Conservation (phyloP, 2,329 filamentous ascomycete species). For the Colletotrichum sidae region DNA sequence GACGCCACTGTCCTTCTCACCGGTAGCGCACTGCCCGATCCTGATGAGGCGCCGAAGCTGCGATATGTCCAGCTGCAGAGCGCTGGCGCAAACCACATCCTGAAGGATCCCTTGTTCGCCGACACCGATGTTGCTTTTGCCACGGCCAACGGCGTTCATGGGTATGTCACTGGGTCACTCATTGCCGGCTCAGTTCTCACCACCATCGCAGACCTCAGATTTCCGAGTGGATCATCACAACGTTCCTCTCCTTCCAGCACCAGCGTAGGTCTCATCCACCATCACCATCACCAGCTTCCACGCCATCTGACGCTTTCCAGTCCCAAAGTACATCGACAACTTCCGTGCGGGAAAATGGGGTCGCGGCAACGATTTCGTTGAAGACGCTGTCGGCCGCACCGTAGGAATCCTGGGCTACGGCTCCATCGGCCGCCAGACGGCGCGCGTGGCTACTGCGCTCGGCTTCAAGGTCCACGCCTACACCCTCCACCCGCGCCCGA, state of each 20-base stretch:
- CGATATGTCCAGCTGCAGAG: constrained; percentile 65
- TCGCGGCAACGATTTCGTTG: constrained; percentile 44
- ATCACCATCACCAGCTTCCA: too few species aligned
- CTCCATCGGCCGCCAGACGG: constrained; percentile 64
- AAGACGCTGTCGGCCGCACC: constrained; percentile 60
- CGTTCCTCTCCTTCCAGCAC: constrained; percentile 63
- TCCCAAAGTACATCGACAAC: constrained; percentile 57
- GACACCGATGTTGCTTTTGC: constrained; percentile 64
- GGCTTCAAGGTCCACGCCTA: constrained; percentile 82
- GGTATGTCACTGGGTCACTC: constrained; percentile 51
- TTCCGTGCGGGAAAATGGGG: constrained; percentile 59
- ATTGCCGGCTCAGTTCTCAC: neutral
- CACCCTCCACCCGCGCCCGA: constrained; percentile 76
- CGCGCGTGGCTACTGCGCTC: constrained; percentile 69
- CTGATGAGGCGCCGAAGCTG: constrained; percentile 58
- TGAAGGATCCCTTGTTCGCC: constrained; percentile 59
- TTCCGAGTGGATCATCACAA: constrained; percentile 66
- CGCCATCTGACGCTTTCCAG: constrained; percentile 42
- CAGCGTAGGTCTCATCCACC: constrained; percentile 48
- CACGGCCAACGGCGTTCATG: constrained; percentile 69
- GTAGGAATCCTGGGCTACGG: constrained; percentile 67
- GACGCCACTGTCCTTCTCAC: constrained; percentile 62
- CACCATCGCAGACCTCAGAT: constrained; percentile 60
- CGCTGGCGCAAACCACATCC: constrained; percentile 64
- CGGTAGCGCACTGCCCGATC: constrained; percentile 54